A percentile compares a stretch with the other conserved stretches of the same genome.
Evolutionary conservation across 495 filamentous ascomycete species (phyloP).

Genomic region (Penicillium cataractarum): DNA sequence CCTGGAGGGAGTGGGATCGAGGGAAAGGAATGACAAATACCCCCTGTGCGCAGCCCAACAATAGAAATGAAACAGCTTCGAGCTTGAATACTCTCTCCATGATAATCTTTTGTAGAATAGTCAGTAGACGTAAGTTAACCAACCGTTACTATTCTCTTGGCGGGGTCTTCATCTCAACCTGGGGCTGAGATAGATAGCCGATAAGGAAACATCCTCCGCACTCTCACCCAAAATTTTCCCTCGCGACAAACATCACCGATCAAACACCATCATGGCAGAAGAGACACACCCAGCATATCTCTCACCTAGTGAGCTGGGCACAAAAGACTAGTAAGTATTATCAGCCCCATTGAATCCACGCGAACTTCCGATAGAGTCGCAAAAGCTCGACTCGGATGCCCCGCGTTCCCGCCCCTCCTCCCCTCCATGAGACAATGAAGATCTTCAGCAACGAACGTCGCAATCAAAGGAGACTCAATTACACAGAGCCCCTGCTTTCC

Average conservation of each 20-base stretch:
- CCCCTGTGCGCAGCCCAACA: conserved; percentile 29
- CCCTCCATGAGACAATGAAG: not conserved
- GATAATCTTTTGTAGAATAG: not conserved
- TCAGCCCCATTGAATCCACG: not conserved
- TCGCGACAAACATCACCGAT: conserved; percentile 6
- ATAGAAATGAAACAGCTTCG: conserved; percentile 28
- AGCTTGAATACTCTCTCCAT: not conserved
- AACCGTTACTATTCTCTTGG: not conserved
- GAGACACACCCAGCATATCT: conserved; percentile 46
- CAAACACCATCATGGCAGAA: conserved; percentile 28
- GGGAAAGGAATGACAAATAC: conserved; percentile 30
- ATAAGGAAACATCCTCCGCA: conserved; percentile 23
- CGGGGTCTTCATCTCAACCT: not conserved
- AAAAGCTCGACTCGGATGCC: not conserved
- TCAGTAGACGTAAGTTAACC: not conserved
- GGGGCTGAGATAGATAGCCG: conserved; percentile 9
- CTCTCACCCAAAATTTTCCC: conserved; percentile 24
- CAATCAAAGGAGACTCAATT: not conserved
- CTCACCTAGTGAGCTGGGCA: conserved; percentile 56
- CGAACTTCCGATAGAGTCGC: not conserved
- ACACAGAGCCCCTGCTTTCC: too few species aligned
- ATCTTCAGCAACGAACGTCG: not conserved
- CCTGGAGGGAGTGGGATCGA: conserved; percentile 6
- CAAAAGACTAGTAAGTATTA: conserved; percentile 55
- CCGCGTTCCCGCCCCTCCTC: conserved; percentile 30